These are phyloP conservation scores for Pseudocercospora eumusae DNA, from an alignment of 2,329 filamentous ascomycete species.

Conservation along the genomic window DNA sequence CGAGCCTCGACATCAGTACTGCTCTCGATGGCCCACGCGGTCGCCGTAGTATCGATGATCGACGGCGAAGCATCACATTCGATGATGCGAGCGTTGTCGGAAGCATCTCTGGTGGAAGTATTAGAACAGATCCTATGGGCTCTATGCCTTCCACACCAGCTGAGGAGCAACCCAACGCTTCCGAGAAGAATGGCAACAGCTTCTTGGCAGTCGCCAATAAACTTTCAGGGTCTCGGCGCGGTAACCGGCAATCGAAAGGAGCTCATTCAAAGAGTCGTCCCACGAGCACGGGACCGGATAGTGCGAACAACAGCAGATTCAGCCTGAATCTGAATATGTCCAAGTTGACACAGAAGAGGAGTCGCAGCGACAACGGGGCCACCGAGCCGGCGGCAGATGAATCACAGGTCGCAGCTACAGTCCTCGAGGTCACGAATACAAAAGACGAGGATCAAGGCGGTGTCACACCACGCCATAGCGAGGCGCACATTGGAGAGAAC, in stretches of 20 bases:
- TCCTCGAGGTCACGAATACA: not conserved
- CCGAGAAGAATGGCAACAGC: slow-evolving; percentile 21
- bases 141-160: slow-evolving; percentile 46
- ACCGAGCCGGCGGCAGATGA: slow-evolving; percentile 8
- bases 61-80: slow-evolving; percentile 45
- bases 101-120: slow-evolving; percentile 33
- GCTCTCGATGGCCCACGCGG: slow-evolving; percentile 32
- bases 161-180: slow-evolving; percentile 41
- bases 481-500: not conserved
- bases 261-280: slow-evolving; percentile 44
- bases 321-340: slow-evolving; percentile 46
- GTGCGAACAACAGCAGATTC: slow-evolving; percentile 39
- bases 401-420: not conserved
- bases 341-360: slow-evolving; percentile 44
- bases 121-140: slow-evolving; percentile 28
- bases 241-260: slow-evolving; percentile 27
- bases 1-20: slow-evolving; percentile 36
- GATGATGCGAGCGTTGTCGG: slow-evolving; percentile 41
- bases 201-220: slow-evolving; percentile 38
- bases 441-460: not conserved
- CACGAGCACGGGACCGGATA: slow-evolving; percentile 38
- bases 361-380: slow-evolving; percentile 22
- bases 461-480: not conserved
- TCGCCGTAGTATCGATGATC: slow-evolving; percentile 43
- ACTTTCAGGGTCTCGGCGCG: slow-evolving; percentile 34